phyloP scores from a whole-genome alignment of 129 eudicot species.

The Chrysanthemum seticuspe region DNA sequence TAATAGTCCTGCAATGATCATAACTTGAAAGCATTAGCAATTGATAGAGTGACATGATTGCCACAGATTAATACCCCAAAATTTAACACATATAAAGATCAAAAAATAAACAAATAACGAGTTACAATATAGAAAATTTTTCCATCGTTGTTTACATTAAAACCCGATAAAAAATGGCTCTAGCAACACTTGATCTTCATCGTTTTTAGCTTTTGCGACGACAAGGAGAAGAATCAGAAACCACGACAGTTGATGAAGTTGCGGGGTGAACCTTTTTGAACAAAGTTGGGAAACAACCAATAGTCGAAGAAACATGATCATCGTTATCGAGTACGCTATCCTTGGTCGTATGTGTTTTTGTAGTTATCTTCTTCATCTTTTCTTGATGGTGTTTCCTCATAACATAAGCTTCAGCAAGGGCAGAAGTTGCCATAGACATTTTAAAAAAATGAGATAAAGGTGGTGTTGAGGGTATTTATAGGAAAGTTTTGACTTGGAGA shows the following conservation, averaged over 20 bases:
- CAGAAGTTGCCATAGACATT: conserved; percentile 31
- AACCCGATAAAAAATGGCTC: no score
- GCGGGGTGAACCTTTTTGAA: conserved; percentile 40
- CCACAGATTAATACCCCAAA: no score
- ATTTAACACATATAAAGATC: background rate
- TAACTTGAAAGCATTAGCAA: no score
- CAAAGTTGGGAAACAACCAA: conserved; percentile 28
- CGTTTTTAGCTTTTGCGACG: background rate
- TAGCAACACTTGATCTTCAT: no score
- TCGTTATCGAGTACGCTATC: background rate
- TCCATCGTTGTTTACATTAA: conserved; percentile 23
- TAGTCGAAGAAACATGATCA: background rate
- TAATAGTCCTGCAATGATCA: no score
- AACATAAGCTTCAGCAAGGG: conserved; percentile 37
- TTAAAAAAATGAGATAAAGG: background rate
- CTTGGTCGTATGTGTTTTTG: no score
- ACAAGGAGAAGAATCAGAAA: background rate
- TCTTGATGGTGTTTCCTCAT: conserved; percentile 38
- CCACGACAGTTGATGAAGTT: background rate
- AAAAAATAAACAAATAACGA: no score
- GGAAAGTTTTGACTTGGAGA: conserved; percentile 9
- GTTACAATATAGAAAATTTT: no score
- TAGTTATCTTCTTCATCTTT: conserved; percentile 23
- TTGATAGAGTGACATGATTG: no score
- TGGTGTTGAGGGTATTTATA: background rate